These are phyloP conservation scores for Nitzschia sp. DNA, from an alignment of 108 stramenopile species.

Conservation along the genomic window DNA sequence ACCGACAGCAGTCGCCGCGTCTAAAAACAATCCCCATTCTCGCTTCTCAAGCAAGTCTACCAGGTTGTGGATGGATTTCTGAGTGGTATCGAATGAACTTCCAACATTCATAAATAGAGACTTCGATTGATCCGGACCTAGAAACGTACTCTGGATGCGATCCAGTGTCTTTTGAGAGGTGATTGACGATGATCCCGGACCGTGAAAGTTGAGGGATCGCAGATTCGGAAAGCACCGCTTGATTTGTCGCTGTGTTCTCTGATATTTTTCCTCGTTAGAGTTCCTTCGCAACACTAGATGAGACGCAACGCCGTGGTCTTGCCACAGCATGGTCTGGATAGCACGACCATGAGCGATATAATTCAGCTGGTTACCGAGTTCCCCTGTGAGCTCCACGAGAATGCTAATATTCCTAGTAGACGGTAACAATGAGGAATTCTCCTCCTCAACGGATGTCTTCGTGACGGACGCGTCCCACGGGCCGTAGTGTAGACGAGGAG, in stretches of 20 bases:
- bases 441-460: background rate
- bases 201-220: constrained; percentile 22
- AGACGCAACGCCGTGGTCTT: constrained; percentile 18
- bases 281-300: constrained; percentile 13
- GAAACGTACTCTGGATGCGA: constrained; percentile 5
- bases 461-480: background rate
- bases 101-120: constrained; percentile 1
- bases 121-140: background rate
- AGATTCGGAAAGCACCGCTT: constrained; percentile 37
- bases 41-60: background rate
- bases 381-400: constrained; percentile 44
- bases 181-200: background rate
- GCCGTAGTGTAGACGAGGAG: background rate
- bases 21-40: too few relatives aligned
- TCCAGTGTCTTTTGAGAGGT: constrained; percentile 11
- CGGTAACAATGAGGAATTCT: too few relatives aligned
- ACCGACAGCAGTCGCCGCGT: too few relatives aligned
- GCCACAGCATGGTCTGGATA: constrained; percentile 27
- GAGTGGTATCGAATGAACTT: background rate
- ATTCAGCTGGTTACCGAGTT: constrained; percentile 49
- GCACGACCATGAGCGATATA: constrained; percentile 29
- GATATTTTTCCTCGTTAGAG: constrained; percentile 11
- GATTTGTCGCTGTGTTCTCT: constrained; percentile 7
- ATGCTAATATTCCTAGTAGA: constrained; percentile 35
- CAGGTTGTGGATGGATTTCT: background rate